These are phyloP conservation scores for Neurospora sublineolata DNA, from an alignment of 495 filamentous ascomycete species.

Conservation along the genomic window DNA sequence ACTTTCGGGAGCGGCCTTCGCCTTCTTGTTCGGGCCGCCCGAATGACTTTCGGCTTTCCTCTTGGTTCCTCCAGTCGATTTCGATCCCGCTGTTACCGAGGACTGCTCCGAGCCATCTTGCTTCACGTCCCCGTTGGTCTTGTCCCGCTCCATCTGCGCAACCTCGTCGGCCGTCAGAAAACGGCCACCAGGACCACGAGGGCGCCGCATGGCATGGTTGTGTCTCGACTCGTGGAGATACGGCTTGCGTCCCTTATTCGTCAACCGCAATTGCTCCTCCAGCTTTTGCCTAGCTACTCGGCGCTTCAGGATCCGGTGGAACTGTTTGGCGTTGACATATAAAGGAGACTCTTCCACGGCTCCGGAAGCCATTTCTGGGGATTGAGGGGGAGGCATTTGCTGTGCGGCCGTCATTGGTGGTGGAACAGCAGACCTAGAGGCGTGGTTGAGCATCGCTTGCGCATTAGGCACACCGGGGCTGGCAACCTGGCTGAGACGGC, in stretches of 20 bases:
- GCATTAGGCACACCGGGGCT: conserved; percentile 50
- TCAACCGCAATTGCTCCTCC: conserved; percentile 81
- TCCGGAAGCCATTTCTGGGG: conserved; percentile 68
- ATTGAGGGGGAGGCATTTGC: conserved; percentile 54
- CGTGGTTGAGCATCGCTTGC: conserved; percentile 47
- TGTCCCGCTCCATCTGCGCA: conserved; percentile 67
- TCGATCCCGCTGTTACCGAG: neutral
- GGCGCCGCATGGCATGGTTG: conserved; percentile 96
- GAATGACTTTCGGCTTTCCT: conserved; percentile 34
- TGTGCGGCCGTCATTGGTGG: conserved; percentile 37
- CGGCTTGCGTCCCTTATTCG: conserved; percentile 89
- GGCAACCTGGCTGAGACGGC: conserved; percentile 53
- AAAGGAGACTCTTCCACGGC: conserved; percentile 83
- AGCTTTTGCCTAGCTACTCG: conserved; percentile 85
- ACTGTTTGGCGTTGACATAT: conserved; percentile 98
- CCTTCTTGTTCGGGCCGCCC: conserved; percentile 42
- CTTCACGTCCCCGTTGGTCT: conserved; percentile 25
- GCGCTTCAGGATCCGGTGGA: conserved; percentile 91
- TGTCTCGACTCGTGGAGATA: conserved; percentile 98
- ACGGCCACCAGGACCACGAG: conserved; percentile 87
- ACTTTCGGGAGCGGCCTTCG: conserved; percentile 30
- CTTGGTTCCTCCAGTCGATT: conserved; percentile 27
- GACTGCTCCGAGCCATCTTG: conserved; percentile 18
- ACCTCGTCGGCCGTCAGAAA: conserved; percentile 99
- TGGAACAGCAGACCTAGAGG: conserved; percentile 29